Evolutionary conservation across 805 yeast species (phyloP), one percentile per base, ranked within the genome.

Genomic region (Nakazawaea populi): DNA sequence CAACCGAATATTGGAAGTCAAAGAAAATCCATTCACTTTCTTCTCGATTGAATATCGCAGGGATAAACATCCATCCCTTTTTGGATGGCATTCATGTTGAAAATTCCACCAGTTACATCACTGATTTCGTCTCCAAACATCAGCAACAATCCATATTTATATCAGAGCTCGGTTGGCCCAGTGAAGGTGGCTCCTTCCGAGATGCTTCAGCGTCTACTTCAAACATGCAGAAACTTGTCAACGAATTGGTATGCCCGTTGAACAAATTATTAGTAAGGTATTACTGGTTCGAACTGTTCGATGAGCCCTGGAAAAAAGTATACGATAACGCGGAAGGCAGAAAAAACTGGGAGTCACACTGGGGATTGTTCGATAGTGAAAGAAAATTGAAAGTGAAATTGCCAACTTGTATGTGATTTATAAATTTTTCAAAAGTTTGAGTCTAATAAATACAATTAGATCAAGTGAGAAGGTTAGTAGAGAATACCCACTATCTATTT

Each of bases 81-180:
- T 82, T 83, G 61, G 77, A 81, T 1, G 90, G 90, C 0, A 74
- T 72, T 0, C 49, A 55, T 1, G 84, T 76, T 1, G 55, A 66
- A 8, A 58, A 62, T 2, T 82, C 87, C 0, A 65, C 78, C 0
- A 59, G 67, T 9, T 83, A 89, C 89, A 71, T 78, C 0, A 62
- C 69, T 36, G 76, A 77, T 45, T 81, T 70, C 55, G 35, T 11
- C 8, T 32, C 11, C 11, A 53, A 79, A 35, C 59, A 72, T 6
- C 52, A 53, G 8, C 48, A 52, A 10, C 61, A 71, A 1, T 63
- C 60, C 32, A 56, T 82, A 5, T 67, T 75, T 4, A 70, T 85
- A 1, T 71, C 87, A 0, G 89, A 85, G 55, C 76, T 83, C 24
- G 90, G 89, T 0, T 85, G 90, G 91, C 91, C 90, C 0, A 78